Base-by-base conservation (phyloP, 2,329 filamentous ascomycete genomes). In the Rachicladosporium sp. region DNA sequence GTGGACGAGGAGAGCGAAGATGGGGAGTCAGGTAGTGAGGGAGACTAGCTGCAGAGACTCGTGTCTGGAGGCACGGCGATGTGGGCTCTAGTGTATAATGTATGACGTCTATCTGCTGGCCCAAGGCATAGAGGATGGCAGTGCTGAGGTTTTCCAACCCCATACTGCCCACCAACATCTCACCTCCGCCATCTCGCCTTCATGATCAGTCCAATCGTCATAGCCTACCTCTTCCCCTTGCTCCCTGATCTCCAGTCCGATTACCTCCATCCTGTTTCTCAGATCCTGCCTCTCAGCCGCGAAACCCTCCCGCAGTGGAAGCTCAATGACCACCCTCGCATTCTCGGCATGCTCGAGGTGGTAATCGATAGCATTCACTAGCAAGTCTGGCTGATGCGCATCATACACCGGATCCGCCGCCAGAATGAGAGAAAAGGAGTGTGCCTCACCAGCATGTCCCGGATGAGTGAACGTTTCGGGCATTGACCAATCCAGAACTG, bases 391-490 rank as follows among this genome's bases (percentile, higher is more conserved):
- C 54, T 96, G 91, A 3, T 82, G 73, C 36, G 87, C 73, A 34
- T 88, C 86, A 61, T 96, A 96, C 12, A 98, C 66, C 0, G 85
- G 75, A 59, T 98, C 91, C 2, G 89, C 86, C 2, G 78, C 85
- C 2, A 98, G 69, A 33, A 96, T 76, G 40, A 94, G 65, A 9
- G 59, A 55, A 46, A 69, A 69, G 10, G 50, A 57, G n/a, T 53
- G 43, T 21, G 38, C 36, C 12, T 36, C 33, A 12, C 44, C 43
- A 13, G 36, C 15, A 30, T 40, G 38, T 7, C 30, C 29, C 5
- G 36, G 43, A 6, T 15, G 11, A 29, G 27, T 19, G 44, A 38
- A 23, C 10, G 30, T 10, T 7, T 50, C 39, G 50, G 80, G 82
- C 27, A 71, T 65, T 33, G 43, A 64, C 87, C 88, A 94, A 30